phyloP scores from a whole-genome alignment of 768 basidiomycete genomes.

The Podaxis sp. region DNA sequence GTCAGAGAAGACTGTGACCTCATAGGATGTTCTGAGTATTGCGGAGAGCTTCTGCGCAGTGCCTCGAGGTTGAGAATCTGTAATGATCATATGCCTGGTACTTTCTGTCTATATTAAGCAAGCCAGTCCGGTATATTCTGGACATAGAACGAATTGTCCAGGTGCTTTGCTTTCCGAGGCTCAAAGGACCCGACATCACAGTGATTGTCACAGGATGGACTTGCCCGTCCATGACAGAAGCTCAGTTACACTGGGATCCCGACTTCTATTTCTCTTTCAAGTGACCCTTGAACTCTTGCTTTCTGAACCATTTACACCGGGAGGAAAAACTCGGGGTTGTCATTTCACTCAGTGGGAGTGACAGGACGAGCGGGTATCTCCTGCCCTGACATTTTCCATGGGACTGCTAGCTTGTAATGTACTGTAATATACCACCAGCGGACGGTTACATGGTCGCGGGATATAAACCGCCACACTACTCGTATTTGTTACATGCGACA shows the following conservation, averaged over 20 bases:
- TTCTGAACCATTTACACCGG: too few species aligned
- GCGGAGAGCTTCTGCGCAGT: neutral
- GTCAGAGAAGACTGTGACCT: neutral
- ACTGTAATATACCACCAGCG: too few species aligned
- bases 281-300: too few species aligned
- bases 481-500: too few species aligned
- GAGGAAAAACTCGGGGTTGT: too few species aligned
- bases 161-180: neutral
- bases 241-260: neutral
- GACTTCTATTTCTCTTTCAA: constrained; percentile 8
- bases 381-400: too few species aligned
- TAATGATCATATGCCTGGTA: neutral
- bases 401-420: too few species aligned
- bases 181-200: neutral
- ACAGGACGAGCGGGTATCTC: too few species aligned
- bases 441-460: too few species aligned
- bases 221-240: neutral
- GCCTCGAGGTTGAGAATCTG: neutral
- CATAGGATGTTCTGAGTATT: neutral
- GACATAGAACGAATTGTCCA: neutral
- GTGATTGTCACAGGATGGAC: neutral
- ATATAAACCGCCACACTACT: too few species aligned
- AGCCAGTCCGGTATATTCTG: neutral
- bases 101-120: neutral
- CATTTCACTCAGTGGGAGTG: too few species aligned